phyloP scores from a whole-genome alignment of 2,329 filamentous ascomycete genomes.

The Acrodontium crateriforme region DNA sequence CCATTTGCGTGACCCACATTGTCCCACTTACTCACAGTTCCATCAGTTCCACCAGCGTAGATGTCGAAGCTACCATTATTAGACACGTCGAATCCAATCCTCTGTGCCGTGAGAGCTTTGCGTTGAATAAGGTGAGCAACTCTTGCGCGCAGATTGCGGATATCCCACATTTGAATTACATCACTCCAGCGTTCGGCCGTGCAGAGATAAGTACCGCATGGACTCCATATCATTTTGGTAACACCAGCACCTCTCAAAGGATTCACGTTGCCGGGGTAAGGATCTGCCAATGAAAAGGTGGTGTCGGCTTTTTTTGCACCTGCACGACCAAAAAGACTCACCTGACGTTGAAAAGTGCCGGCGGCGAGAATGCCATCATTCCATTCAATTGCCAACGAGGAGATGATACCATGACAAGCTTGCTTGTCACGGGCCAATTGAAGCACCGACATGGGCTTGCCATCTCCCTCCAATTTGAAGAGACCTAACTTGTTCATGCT shows the following conservation, averaged over 20 bases:
- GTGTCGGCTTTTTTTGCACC: slow-evolving; percentile 37
- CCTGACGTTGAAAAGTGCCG: slow-evolving; percentile 41
- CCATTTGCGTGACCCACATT: slow-evolving; percentile 30
- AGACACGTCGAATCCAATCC: slow-evolving; percentile 39
- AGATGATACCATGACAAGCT: slow-evolving; percentile 41
- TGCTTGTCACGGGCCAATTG: slow-evolving; percentile 31
- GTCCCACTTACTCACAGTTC: slow-evolving; percentile 33
- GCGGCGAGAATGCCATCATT: slow-evolving; percentile 39
- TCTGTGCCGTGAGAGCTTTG: slow-evolving; percentile 37
- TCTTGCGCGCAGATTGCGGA: slow-evolving; percentile 38
- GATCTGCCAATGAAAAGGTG: slow-evolving; percentile 30
- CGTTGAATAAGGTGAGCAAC: slow-evolving; percentile 36
- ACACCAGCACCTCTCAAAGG: slow-evolving; percentile 36
- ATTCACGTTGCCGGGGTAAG: slow-evolving; percentile 1
- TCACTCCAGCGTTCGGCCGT: slow-evolving; percentile 44
- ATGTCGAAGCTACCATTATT: slow-evolving; percentile 34
- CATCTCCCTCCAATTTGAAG: slow-evolving; percentile 40
- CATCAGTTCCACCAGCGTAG: slow-evolving; percentile 47
- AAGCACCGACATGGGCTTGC: slow-evolving; percentile 27
- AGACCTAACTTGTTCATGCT: slow-evolving; percentile 38
- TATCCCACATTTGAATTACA: slow-evolving; percentile 44
- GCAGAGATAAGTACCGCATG: slow-evolving; percentile 44
- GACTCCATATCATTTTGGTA: slow-evolving; percentile 43
- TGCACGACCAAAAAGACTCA: slow-evolving; percentile 41
- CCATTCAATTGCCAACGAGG: slow-evolving; percentile 34